phyloP scores from a whole-genome alignment of 495 filamentous ascomycete species.

The Pyrenula aspistea region DNA sequence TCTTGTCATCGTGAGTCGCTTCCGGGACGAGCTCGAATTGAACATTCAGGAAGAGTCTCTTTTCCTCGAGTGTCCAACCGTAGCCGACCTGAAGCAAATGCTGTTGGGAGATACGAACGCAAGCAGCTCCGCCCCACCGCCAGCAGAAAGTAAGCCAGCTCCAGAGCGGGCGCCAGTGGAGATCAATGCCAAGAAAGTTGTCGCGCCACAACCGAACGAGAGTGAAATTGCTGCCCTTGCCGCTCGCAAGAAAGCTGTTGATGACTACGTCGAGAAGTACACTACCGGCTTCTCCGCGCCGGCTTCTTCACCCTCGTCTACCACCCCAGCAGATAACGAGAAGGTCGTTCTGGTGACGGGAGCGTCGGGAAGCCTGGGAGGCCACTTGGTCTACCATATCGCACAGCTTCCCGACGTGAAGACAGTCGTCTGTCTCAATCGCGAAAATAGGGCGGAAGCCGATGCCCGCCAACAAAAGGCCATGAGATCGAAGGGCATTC shows the following conservation, averaged over 20 bases:
- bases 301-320: neutral
- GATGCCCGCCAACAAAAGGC: conserved; percentile 1
- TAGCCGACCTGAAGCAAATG: conserved; percentile 33
- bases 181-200: neutral
- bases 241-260: conserved; percentile 14
- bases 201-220: neutral
- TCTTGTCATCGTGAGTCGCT: conserved; percentile 32
- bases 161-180: neutral
- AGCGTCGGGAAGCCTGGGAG: conserved; percentile 34
- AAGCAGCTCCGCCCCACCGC: neutral
- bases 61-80: conserved; percentile 49
- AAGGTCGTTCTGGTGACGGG: conserved; percentile 33
- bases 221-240: conserved; percentile 3
- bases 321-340: conserved; percentile 16
- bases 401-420: conserved; percentile 7
- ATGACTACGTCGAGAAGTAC: conserved; percentile 8
- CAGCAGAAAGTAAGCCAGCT: neutral
- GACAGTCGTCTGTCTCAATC: conserved; percentile 13
- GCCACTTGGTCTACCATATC: conserved; percentile 19
- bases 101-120: neutral
- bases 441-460: neutral
- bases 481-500: neutral
- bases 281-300: conserved; percentile 4
- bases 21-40: conserved; percentile 37
- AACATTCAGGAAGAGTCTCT: conserved; percentile 32